phyloP scores from a whole-genome alignment of 371 early-diverging fungal species.

The Rhizomucor pusillus region DNA sequence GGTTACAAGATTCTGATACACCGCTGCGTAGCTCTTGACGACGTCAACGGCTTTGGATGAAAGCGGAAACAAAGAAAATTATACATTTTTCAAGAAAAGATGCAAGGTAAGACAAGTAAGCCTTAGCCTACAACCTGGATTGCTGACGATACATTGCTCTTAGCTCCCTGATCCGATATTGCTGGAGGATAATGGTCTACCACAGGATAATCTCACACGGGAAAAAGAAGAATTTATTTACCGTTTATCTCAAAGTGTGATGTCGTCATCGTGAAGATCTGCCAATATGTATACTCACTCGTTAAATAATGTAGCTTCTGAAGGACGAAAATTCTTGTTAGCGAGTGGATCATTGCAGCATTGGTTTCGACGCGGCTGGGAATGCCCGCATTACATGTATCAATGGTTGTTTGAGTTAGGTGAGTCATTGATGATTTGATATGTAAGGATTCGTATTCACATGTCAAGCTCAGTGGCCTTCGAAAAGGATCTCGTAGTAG shows the following conservation, averaged over 20 bases:
- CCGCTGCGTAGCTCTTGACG: neutral
- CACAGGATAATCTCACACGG: neutral
- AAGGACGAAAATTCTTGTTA: conserved; percentile 28
- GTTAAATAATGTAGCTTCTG: conserved; percentile 9
- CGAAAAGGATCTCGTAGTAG: conserved; percentile 22
- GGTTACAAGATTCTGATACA: neutral
- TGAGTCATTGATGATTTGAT: neutral
- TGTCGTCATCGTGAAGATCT: too few species aligned
- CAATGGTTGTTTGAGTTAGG: conserved; percentile 44
- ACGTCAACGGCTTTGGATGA: neutral
- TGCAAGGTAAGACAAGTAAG: conserved; percentile 9
- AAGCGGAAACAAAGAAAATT: neutral
- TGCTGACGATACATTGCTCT: neutral
- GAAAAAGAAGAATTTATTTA: conserved; percentile 11
- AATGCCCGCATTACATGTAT: conserved; percentile 34
- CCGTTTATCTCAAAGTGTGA: conserved; percentile 11
- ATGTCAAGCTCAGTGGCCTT: conserved; percentile 21
- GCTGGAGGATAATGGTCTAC: conserved; percentile 6
- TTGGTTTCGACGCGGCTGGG: conserved; percentile 36
- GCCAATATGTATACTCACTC: neutral
- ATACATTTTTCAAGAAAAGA: conserved; percentile 10
- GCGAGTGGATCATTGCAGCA: conserved; percentile 21
- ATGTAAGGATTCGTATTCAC: neutral
- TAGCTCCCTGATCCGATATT: conserved; percentile 17
- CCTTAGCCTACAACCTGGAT: neutral